Conservation (phyloP, 352 stramenopile genomes). For the Phytophthora boehmeriae region DNA sequence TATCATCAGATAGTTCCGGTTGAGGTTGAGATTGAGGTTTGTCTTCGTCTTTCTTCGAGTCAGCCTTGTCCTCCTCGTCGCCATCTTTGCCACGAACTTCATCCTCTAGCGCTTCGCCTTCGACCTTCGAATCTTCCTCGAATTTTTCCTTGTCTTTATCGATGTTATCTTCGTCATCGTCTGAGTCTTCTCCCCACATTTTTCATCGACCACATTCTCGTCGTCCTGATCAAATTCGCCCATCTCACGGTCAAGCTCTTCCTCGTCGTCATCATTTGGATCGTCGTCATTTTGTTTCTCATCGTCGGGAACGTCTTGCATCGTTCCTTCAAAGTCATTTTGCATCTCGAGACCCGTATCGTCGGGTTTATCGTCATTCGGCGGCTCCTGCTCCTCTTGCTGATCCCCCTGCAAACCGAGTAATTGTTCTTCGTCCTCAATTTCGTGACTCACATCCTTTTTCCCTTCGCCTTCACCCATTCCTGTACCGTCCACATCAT, state of each 20-base stretch:
- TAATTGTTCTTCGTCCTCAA: slow-evolving; percentile 99
- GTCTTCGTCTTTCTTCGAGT: slow-evolving; percentile 55
- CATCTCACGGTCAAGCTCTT: slow-evolving; percentile 99
- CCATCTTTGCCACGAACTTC: slow-evolving; percentile 91
- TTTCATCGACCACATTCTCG: slow-evolving; percentile 99
- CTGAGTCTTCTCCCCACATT: slow-evolving; percentile 95
- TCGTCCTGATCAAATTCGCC: slow-evolving; percentile 96
- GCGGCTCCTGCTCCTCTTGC: slow-evolving; percentile 78
- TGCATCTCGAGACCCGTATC: slow-evolving; percentile 99
- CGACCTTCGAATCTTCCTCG: slow-evolving; percentile 85
- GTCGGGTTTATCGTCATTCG: slow-evolving; percentile 89
- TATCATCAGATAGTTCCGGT: slow-evolving; percentile 45
- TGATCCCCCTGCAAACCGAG: slow-evolving; percentile 96
- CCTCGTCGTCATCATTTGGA: slow-evolving; percentile 86
- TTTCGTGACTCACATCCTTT: slow-evolving; percentile 99
- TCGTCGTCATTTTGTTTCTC: slow-evolving; percentile 91
- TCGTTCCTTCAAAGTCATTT: slow-evolving; percentile 99
- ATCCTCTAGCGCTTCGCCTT: slow-evolving; percentile 83
- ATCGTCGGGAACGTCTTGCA: slow-evolving; percentile 96
- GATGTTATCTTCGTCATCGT: slow-evolving; percentile 93
- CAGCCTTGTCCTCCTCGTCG: slow-evolving; percentile 84
- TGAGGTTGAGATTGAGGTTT: slow-evolving; percentile 66
- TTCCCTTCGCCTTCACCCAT: slow-evolving; percentile 99
- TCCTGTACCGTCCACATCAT: slow-evolving; percentile 98
- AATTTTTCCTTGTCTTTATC: slow-evolving; percentile 97